Conservation (phyloP, 495 filamentous ascomycete genomes). For the Penicilliopsis zonata region DNA sequence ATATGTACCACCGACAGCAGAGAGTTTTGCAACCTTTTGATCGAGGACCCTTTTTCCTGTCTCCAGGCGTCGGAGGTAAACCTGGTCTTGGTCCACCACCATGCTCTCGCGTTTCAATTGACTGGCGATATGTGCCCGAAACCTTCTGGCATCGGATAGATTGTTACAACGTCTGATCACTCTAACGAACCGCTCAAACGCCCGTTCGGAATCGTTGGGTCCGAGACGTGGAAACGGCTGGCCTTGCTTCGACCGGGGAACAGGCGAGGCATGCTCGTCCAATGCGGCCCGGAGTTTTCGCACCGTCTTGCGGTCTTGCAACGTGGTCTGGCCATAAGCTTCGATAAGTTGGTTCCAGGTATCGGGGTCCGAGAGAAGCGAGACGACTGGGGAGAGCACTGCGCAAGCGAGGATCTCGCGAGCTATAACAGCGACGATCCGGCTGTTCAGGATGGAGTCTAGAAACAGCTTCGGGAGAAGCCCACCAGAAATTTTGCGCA, state of each 20-base stretch:
- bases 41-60: slow-evolving; percentile 85
- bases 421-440: slow-evolving; percentile 65
- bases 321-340: slow-evolving; percentile 71
- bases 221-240: slow-evolving; percentile 54
- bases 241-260: slow-evolving; percentile 50
- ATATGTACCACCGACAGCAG: slow-evolving; percentile 45
- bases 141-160: slow-evolving; percentile 84
- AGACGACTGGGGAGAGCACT: slow-evolving; percentile 26
- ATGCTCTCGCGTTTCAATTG: slow-evolving; percentile 79
- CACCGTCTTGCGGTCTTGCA: slow-evolving; percentile 94
- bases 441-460: slow-evolving; percentile 57
- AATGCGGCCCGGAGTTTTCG: slow-evolving; percentile 86
- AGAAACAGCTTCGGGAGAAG: slow-evolving; percentile 72
- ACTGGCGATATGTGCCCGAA: slow-evolving; percentile 84
- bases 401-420: slow-evolving; percentile 66
- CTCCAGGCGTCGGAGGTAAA: slow-evolving; percentile 79
- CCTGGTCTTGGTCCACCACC: slow-evolving; percentile 64
- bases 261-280: slow-evolving; percentile 86
- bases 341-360: slow-evolving; percentile 96
- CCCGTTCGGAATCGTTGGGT: slow-evolving; percentile 69
- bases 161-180: slow-evolving; percentile 81
- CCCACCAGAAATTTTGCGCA: slow-evolving; percentile 56
- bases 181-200: slow-evolving; percentile 88
- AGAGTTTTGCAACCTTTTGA: slow-evolving; percentile 73
- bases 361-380: slow-evolving; percentile 63